Evolutionary conservation across 176 grass and related monocot species (phyloP), one percentile per base, ranked within the genome.

Genomic region (Carex cristatella): DNA sequence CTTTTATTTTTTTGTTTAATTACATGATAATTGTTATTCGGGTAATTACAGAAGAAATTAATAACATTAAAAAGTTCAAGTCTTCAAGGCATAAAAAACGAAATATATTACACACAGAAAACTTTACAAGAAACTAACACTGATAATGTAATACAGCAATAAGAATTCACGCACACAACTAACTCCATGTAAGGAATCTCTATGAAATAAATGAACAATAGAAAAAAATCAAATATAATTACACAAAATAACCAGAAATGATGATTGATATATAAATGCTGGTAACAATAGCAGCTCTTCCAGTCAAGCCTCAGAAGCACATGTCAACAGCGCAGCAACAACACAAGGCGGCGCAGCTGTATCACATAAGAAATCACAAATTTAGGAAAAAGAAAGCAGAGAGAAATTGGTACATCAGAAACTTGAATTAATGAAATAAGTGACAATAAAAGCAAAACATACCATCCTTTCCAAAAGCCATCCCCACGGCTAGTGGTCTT

Each of bases 391-490:
- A 19, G 15, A 61, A 61, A 19, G 5, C 44, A 19, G 6, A 61
- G 18, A 6, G 13, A 61, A 61, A 16, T 61, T 4, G 18, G 5
- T 61, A 61, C 58, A 60, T 2, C 6, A 61, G 6, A 61, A 61
- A 61, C 58, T 18, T 16, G 4, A 18, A 18, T 61, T 16, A 61
- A 18, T 19, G 19, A n/a, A 60, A 60, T 7, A 2, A 40, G 35
- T 37, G 35, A 61, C 16, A 19, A 61, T 63, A 51, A 63, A 63
- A 81, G 4, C 7, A 32, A 35, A 53, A 66, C 64, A 35, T 69
- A 83, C 81, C 81, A 83, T 69, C 81, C 81, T 83, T 33, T 83
- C 81, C 63, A 83, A 69, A 83, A 83, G 49, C 81, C 81, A 55
- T 67, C 81, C 9, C 81, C 61, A 37, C 81, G 81, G 65, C 46